Conservation (phyloP, 2,329 filamentous ascomycete genomes). For the Botryotinia convoluta region DNA sequence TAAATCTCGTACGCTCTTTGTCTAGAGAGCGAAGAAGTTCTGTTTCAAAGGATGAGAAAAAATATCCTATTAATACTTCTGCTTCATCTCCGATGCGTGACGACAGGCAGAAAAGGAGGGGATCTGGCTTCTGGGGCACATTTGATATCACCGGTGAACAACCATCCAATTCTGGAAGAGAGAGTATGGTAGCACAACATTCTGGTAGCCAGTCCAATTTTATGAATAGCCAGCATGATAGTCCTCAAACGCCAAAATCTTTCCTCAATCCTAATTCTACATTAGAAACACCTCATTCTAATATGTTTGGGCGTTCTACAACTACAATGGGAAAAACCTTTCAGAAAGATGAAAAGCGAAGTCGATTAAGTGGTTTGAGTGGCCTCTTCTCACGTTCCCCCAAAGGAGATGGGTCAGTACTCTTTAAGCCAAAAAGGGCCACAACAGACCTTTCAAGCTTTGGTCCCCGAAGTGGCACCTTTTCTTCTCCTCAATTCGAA, state of each 20-base stretch:
- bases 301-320: background rate
- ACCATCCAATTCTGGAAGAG: slow-evolving; percentile 24
- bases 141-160: slow-evolving; percentile 5
- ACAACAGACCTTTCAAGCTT: slow-evolving; percentile 13
- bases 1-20: slow-evolving; percentile 41
- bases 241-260: background rate
- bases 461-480: background rate
- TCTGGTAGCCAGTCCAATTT: slow-evolving; percentile 36
- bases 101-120: slow-evolving; percentile 41
- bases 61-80: background rate
- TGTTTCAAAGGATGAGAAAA: slow-evolving; percentile 18
- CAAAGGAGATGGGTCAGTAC: background rate
- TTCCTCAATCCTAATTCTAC: background rate
- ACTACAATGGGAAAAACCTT: slow-evolving; percentile 7
- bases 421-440: slow-evolving; percentile 15
- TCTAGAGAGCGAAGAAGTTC: slow-evolving; percentile 33
- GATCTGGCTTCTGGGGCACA: slow-evolving; percentile 40
- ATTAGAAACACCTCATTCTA: background rate
- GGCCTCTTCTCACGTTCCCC: slow-evolving; percentile 12
- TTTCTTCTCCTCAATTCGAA: slow-evolving; percentile 2
- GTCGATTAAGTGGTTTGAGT: slow-evolving; percentile 7
- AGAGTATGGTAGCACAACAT: slow-evolving; percentile 36
- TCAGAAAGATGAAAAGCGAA: slow-evolving; percentile 7
- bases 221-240: background rate
- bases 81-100: background rate